These are phyloP conservation scores for Mercurialis annua DNA, from an alignment of 345 rosid genomes.

Conservation along the genomic window DNA sequence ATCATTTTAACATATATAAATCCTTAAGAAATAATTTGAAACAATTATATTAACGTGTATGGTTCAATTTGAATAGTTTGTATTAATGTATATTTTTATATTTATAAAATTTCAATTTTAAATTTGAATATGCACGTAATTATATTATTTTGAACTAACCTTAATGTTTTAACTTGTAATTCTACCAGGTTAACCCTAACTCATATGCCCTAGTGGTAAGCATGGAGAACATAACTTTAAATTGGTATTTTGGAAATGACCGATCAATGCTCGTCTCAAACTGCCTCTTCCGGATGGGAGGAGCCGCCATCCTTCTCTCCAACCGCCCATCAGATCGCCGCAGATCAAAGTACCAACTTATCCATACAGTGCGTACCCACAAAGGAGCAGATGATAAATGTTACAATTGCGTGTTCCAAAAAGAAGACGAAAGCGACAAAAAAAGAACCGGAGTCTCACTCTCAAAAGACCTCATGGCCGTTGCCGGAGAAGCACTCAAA, in stretches of 20 bases:
- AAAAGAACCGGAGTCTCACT: slow-evolving; percentile 65
- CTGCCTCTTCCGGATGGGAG: slow-evolving; percentile 94
- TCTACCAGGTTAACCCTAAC: slow-evolving; percentile 64
- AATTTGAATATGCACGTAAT: too few relatives aligned
- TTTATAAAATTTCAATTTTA: too few relatives aligned
- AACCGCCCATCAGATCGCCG: slow-evolving; percentile 68
- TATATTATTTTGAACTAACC: too few relatives aligned
- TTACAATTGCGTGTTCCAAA: slow-evolving; percentile 72
- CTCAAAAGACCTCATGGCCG: slow-evolving; percentile 89
- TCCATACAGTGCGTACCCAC: slow-evolving; percentile 93
- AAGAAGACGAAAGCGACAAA: slow-evolving; percentile 56
- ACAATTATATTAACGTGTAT: too few relatives aligned
- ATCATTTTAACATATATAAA: too few relatives aligned
- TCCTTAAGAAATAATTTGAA: too few relatives aligned
- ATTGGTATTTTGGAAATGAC: slow-evolving; percentile 92
- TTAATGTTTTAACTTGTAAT: background rate
- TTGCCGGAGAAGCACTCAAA: slow-evolving; percentile 92
- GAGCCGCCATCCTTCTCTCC: slow-evolving; percentile 86
- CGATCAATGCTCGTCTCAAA: slow-evolving; percentile 90
- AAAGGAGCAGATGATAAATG: slow-evolving; percentile 80
- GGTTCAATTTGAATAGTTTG: too few relatives aligned
- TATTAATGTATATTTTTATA: too few relatives aligned
- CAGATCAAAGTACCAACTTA: slow-evolving; percentile 79
- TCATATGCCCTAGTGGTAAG: slow-evolving; percentile 90
- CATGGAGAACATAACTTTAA: slow-evolving; percentile 83